Base-by-base conservation (phyloP, 306 rosid genomes). In the Comarum palustre region DNA sequence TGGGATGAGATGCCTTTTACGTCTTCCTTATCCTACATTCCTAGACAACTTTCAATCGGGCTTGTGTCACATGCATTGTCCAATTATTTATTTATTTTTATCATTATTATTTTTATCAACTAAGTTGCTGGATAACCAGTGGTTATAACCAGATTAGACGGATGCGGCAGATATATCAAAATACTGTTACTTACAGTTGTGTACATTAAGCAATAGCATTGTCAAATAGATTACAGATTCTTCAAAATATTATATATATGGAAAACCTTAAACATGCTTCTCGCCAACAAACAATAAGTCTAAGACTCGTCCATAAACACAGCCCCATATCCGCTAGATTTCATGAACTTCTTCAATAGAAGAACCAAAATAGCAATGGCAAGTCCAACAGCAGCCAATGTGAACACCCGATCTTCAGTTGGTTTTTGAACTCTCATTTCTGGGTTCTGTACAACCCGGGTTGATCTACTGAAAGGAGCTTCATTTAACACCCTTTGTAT, bases 341-440 rank as follows among this genome's bases (percentile, higher is more conserved):
- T 91, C 79, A 95, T 73, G 67, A 95, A 90, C 83, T 95, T 91
- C 84, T 91, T 95, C 84, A 91, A 77, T 78, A 95, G 65, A 64
- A 95, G 96, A 75, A 88, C 88, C 73, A 88, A 50, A 73, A 95
- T 95, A 34, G 99, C 99, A 32, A 91, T 77, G 43, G 99, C 78
- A 25, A 95, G 99, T 17, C 96, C 99, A 54, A 95, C 85, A 17
- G 97, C 97, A 52, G 99, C 99, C 85, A 85, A 72, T 20, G 97
- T 95, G 82, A 90, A 91, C 82, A 95, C 42, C 60, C 99, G 86
- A 77, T 91, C 99, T 16, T 88, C 94, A 0, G 81, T 79, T 22
- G 92, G 86, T 76, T 76, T 88, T 45, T 73, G 84, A 74, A 76
- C 87, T 87, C 83, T 77, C 0, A 69, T 66, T 83, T 80, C 84